phyloP scores from a whole-genome alignment of 768 basidiomycete genomes.

The Clavaria fumosa region DNA sequence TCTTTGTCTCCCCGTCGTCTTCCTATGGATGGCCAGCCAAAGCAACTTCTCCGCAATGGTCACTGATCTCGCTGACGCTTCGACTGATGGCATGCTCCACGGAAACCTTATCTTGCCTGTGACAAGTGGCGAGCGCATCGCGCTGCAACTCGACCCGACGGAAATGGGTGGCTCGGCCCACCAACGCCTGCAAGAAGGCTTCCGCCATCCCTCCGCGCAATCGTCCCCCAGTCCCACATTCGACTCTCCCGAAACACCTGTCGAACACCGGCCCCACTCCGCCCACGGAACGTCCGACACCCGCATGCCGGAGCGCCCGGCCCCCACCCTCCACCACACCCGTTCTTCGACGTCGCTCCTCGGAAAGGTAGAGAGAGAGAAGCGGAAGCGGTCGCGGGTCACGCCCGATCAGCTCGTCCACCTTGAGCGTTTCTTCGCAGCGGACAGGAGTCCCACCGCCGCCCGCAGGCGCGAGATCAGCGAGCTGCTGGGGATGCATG shows the following conservation, averaged over 20 bases:
- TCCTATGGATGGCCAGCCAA: too few species aligned
- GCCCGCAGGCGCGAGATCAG: conserved; percentile 59
- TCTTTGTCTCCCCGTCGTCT: too few species aligned
- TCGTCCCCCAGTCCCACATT: conserved; percentile 17
- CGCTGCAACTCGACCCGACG: too few species aligned
- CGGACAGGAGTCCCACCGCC: conserved; percentile 59
- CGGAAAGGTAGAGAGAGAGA: conserved; percentile 29
- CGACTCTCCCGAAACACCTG: conserved; percentile 18
- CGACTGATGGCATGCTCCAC: too few species aligned
- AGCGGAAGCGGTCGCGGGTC: conserved; percentile 63
- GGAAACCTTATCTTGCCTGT: too few species aligned
- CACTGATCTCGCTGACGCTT: too few species aligned
- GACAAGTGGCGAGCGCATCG: too few species aligned
- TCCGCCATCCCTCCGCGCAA: conserved; percentile 7
- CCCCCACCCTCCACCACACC: conserved; percentile 21
- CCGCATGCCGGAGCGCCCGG: conserved; percentile 19
- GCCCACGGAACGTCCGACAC: conserved; percentile 10
- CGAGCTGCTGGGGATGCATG: conserved; percentile 62
- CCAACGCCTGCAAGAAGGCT: too few species aligned
- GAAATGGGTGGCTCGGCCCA: too few species aligned
- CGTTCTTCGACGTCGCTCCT: conserved; percentile 16
- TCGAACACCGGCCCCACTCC: conserved; percentile 10
- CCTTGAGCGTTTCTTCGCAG: conserved; percentile 52
- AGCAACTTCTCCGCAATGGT: too few species aligned
- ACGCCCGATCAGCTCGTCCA: conserved; percentile 69